Conservation (phyloP, 2,329 filamentous ascomycete genomes). For the Talaromyces sp. region DNA sequence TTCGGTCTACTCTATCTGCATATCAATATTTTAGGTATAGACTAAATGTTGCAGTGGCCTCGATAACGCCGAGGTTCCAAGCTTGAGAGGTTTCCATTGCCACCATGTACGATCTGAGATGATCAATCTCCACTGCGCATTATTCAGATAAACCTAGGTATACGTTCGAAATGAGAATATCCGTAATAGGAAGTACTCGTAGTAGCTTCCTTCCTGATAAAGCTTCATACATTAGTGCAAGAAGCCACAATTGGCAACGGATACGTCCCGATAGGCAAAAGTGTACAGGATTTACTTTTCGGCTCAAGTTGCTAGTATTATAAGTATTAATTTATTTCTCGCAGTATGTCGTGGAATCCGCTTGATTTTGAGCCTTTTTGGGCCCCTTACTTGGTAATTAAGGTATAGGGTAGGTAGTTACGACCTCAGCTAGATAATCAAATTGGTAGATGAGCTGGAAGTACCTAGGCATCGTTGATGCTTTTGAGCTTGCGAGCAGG, state of each 20-base stretch:
- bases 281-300: neutral
- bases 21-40: neutral
- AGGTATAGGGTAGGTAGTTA: neutral
- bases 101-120: neutral
- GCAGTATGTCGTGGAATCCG: neutral
- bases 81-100: neutral
- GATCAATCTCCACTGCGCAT: neutral
- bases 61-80: neutral
- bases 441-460: neutral
- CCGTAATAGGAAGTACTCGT: neutral
- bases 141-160: too few relatives aligned
- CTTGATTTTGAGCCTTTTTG: neutral
- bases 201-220: neutral
- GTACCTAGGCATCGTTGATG: neutral
- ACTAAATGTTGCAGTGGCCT: neutral
- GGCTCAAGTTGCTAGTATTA: neutral
- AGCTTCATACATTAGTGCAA: neutral
- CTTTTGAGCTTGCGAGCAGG: neutral
- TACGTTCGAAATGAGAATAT: neutral
- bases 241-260: too few relatives aligned
- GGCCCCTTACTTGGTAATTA: neutral
- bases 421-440: neutral
- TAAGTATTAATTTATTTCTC: neutral
- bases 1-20: neutral
- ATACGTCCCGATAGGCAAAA: too few relatives aligned